Percentiles rank a stretch among this genome's conserved stretches.
Evolutionary conservation across 371 early-diverging fungal species (phyloP).

Genomic region (Rhizopus microsporus): DNA sequence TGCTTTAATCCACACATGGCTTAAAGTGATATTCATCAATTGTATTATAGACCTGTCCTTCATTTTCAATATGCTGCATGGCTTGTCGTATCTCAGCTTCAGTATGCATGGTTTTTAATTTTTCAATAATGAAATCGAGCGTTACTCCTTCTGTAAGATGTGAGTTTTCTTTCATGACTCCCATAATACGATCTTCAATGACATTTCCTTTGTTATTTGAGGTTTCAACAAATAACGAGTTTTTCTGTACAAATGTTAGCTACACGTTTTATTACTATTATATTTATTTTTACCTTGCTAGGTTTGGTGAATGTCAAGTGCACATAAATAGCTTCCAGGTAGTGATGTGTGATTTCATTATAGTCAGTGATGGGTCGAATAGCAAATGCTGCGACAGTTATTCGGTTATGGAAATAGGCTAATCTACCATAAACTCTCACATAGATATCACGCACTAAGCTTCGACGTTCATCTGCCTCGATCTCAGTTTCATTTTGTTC

Average conservation of each 20-base stretch:
- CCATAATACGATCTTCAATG: constrained; percentile 3
- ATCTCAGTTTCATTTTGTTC: constrained; percentile 43
- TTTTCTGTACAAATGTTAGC: not conserved
- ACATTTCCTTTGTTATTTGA: not conserved
- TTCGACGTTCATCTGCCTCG: constrained; percentile 27
- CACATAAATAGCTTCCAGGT: constrained; percentile 60
- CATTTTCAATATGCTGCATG: constrained; percentile 52
- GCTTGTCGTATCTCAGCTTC: constrained; percentile 46
- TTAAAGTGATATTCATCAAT: constrained; percentile 65
- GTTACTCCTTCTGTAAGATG: constrained; percentile 5
- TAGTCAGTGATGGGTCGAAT: constrained; percentile 65
- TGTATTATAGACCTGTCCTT: constrained; percentile 70
- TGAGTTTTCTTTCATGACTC: not conserved
- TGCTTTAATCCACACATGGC: constrained; percentile 24
- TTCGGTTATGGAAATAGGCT: constrained; percentile 59
- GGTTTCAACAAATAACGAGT: not conserved
- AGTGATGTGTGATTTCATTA: constrained; percentile 80
- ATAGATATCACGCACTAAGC: constrained; percentile 51
- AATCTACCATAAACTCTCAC: constrained; percentile 70
- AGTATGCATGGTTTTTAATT: constrained; percentile 37
- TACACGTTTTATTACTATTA: not conserved
- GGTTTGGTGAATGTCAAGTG: constrained; percentile 60
- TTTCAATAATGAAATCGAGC: constrained; percentile 36
- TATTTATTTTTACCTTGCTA: constrained; percentile 9
- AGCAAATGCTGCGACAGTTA: constrained; percentile 47